Percentiles rank a stretch among this genome's conserved stretches.
Conservation (phyloP, 805 yeast genomes). For the Jamesozyma rosinii region DNA sequence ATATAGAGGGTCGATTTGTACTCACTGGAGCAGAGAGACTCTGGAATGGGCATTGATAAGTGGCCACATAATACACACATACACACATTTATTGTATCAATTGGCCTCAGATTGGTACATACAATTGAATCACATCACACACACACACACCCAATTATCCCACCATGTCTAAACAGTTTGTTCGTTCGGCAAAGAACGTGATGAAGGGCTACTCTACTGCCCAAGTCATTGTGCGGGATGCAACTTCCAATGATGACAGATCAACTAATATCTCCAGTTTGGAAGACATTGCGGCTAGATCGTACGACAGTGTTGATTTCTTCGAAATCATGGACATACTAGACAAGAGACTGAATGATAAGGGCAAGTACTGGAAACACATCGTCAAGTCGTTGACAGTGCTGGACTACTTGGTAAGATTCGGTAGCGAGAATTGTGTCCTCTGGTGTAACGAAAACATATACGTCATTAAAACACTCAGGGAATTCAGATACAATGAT, state of each 20-base stretch:
- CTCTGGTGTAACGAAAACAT: constrained; percentile 86
- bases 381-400: constrained; percentile 85
- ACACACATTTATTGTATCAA: too few relatives aligned
- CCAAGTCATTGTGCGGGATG: constrained; percentile 82
- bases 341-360: constrained; percentile 84
- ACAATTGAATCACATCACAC: too few relatives aligned
- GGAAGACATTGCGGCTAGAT: constrained; percentile 72
- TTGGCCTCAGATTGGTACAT: too few relatives aligned
- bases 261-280: constrained; percentile 77
- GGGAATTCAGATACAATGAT: constrained; percentile 81
- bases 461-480: constrained; percentile 77
- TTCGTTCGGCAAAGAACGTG: constrained; percentile 72
- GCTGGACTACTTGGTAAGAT: constrained; percentile 77
- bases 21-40: too few relatives aligned
- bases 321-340: constrained; percentile 89
- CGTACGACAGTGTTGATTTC: constrained; percentile 65
- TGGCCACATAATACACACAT: too few relatives aligned
- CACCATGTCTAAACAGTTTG: constrained; percentile 65
- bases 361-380: constrained; percentile 96
- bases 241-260: constrained; percentile 78
- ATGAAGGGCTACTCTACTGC: constrained; percentile 75
- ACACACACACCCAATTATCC: background rate
- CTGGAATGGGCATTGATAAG: too few relatives aligned
- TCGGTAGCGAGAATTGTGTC: constrained; percentile 82
- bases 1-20: too few relatives aligned